phyloP scores from a whole-genome alignment of 2,329 filamentous ascomycete species.

The Penicillium sp. region DNA sequence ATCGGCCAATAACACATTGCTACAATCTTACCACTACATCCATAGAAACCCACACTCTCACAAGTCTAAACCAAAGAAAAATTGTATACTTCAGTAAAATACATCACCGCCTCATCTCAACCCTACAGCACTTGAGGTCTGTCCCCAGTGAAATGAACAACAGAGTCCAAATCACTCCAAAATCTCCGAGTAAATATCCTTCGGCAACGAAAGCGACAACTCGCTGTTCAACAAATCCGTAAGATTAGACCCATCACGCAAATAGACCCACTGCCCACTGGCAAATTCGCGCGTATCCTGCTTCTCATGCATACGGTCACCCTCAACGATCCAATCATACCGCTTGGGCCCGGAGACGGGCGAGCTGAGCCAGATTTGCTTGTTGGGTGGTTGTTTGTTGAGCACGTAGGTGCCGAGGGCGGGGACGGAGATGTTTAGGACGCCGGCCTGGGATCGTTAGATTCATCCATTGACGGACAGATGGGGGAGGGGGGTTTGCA shows the following conservation, averaged over 20 bases:
- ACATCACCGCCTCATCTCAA: neutral
- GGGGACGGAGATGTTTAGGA: slow-evolving; percentile 72
- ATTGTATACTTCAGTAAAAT: neutral
- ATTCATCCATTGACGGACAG: neutral
- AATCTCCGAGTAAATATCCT: slow-evolving; percentile 35
- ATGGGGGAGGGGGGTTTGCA: neutral
- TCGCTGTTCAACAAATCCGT: slow-evolving; percentile 72
- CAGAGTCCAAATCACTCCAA: slow-evolving; percentile 10
- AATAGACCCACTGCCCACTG: slow-evolving; percentile 78
- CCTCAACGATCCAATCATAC: slow-evolving; percentile 77
- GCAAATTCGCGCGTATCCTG: slow-evolving; percentile 59
- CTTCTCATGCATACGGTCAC: slow-evolving; percentile 74
- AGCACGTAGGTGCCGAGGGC: slow-evolving; percentile 80
- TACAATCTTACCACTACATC: neutral
- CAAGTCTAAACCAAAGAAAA: neutral
- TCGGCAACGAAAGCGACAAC: slow-evolving; percentile 63
- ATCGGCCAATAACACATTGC: neutral
- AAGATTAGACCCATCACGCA: slow-evolving; percentile 76
- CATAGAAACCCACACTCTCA: neutral
- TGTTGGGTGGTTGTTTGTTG: slow-evolving; percentile 98
- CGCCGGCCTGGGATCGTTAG: slow-evolving; percentile 64
- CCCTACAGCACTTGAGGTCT: too few species aligned
- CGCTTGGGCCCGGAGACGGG: slow-evolving; percentile 89
- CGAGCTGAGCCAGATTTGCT: slow-evolving; percentile 94
- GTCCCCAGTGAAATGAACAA: too few species aligned